A percentile compares a stretch with the other conserved stretches of the same genome.
Evolutionary conservation across 1,139 yeast species (phyloP).

Genomic region (Yamadazyma dendronema): DNA sequence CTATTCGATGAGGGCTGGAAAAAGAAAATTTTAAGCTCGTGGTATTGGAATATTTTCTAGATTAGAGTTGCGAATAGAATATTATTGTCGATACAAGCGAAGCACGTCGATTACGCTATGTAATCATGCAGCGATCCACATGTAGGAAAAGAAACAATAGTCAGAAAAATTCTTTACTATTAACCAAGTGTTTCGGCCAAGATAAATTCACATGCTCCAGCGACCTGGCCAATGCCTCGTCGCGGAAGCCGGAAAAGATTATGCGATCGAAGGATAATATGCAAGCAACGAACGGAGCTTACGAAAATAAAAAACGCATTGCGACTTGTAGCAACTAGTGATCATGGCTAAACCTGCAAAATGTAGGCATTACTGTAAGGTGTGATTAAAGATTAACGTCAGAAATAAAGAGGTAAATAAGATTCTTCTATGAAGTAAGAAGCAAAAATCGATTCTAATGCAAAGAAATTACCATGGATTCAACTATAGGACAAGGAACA

Average conservation of each 20-base stretch:
- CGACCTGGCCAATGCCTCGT: background rate
- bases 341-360: background rate
- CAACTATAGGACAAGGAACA: background rate
- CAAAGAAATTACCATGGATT: background rate
- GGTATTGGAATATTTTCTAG: too few relatives aligned
- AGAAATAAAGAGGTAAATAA: too few relatives aligned
- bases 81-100: too few relatives aligned
- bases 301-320: background rate
- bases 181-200: background rate
- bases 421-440: too few relatives aligned
- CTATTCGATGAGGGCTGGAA: background rate
- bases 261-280: conserved; percentile 11
- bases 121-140: background rate
- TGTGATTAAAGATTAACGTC: too few relatives aligned
- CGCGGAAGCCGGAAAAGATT: conserved; percentile 6
- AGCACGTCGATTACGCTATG: too few relatives aligned
- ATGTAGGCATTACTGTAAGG: background rate
- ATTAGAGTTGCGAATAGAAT: too few relatives aligned
- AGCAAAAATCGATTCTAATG: too few relatives aligned
- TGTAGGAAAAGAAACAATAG: too few relatives aligned
- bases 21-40: too few relatives aligned
- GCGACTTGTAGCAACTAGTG: background rate
- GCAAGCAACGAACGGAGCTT: conserved; percentile 1
- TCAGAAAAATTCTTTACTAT: background rate
- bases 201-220: conserved; percentile 1